Evolutionary conservation across 2,329 filamentous ascomycete genomes (phyloP).

Genomic region (Atkinsonella hypoxylon): DNA sequence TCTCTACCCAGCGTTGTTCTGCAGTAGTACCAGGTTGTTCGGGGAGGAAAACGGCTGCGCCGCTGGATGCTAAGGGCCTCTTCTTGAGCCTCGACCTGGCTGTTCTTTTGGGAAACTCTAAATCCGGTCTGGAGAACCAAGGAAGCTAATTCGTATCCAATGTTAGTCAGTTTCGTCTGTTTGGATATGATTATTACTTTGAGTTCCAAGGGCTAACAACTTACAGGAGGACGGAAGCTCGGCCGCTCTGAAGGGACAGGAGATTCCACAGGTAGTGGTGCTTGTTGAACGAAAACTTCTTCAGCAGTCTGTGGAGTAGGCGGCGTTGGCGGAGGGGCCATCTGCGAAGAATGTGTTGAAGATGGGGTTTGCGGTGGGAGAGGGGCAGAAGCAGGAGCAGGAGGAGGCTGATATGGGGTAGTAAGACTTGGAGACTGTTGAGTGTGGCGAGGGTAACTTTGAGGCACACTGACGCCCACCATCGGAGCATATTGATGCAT

Average conservation of each 20-base stretch:
- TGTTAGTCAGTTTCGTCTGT: background rate
- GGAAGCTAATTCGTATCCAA: constrained; percentile 33
- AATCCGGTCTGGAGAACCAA: constrained; percentile 41
- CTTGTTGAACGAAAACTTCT: constrained; percentile 13
- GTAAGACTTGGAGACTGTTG: constrained; percentile 42
- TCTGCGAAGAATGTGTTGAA: constrained; percentile 36
- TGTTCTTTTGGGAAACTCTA: constrained; percentile 34
- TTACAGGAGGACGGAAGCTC: constrained; percentile 39
- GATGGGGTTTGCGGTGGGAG: constrained; percentile 38
- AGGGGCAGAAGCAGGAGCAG: constrained; percentile 28
- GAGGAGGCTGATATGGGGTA: constrained; percentile 44
- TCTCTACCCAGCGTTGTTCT: constrained; percentile 9
- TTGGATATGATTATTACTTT: too few species aligned
- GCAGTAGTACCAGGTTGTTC: constrained; percentile 24
- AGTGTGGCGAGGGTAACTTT: constrained; percentile 36
- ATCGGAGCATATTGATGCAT: constrained; percentile 44
- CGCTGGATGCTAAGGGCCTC: constrained; percentile 26
- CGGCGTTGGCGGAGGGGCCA: constrained; percentile 32
- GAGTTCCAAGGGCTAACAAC: constrained; percentile 13
- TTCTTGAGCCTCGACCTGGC: constrained; percentile 29
- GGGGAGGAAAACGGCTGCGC: constrained; percentile 30
- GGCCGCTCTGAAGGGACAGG: constrained; percentile 10
- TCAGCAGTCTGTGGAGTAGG: constrained; percentile 30
- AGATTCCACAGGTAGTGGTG: constrained; percentile 2
- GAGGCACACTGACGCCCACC: constrained; percentile 31